Evolutionary conservation across 306 rosid species (phyloP).

Genomic region (Delonix regia): DNA sequence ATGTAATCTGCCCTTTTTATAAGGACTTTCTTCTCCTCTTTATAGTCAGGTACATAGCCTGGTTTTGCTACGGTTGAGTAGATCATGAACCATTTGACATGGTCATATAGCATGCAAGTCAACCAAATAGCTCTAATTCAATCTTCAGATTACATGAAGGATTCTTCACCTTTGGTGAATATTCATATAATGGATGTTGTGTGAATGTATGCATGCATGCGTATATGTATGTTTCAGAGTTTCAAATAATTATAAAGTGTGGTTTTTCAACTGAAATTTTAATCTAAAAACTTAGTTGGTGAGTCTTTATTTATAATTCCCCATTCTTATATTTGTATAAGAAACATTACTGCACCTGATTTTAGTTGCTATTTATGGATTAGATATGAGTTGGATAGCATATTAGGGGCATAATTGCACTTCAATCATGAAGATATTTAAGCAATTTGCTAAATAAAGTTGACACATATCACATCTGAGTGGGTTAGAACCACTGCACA

Average conservation of each 20-base stretch:
- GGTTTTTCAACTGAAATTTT: not conserved
- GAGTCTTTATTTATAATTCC: not conserved
- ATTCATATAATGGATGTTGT: too few species aligned
- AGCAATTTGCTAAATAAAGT: slow-evolving; percentile 36
- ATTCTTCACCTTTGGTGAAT: too few species aligned
- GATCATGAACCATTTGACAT: too few species aligned
- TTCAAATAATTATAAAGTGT: not conserved
- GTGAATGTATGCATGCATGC: not conserved
- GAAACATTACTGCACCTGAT: not conserved
- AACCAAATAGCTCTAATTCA: too few species aligned
- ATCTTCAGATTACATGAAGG: too few species aligned
- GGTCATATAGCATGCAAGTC: too few species aligned
- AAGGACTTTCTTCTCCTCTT: too few species aligned
- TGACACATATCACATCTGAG: slow-evolving; percentile 50
- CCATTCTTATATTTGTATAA: not conserved
- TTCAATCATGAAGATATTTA: slow-evolving; percentile 27
- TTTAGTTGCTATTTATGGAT: slow-evolving; percentile 3
- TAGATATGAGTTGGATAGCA: slow-evolving; percentile 21
- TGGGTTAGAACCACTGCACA: slow-evolving; percentile 48
- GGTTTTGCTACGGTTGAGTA: too few species aligned
- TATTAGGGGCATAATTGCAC: not conserved
- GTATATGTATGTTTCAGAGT: not conserved
- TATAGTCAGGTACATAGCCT: too few species aligned
- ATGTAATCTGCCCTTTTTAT: too few species aligned
- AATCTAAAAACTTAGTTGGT: not conserved